A percentile compares a stretch with the other conserved stretches of the same genome.
Evolutionary conservation across 768 basidiomycete genomes (phyloP).

Genomic region (Ephemerocybe angulata): DNA sequence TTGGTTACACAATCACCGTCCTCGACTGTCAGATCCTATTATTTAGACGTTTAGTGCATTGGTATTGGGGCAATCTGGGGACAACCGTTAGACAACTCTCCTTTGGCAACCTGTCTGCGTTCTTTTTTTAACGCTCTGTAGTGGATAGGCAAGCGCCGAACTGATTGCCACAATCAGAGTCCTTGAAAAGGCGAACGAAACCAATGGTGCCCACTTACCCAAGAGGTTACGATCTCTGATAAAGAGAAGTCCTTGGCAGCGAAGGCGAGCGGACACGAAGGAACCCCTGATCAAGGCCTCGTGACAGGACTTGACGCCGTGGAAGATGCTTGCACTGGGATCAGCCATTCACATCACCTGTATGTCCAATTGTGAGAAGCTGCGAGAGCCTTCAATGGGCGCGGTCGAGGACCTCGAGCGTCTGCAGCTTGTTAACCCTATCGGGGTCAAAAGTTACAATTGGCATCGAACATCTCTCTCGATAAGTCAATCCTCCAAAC

Average conservation of each 20-base stretch:
- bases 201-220: conserved; percentile 18
- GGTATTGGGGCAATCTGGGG: no score
- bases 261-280: conserved; percentile 18
- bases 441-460: no score
- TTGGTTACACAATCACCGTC: not conserved
- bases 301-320: conserved; percentile 29
- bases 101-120: no score
- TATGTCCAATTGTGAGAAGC: conserved; percentile 15
- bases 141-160: conserved; percentile 23
- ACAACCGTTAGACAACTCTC: no score
- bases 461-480: no score
- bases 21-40: no score
- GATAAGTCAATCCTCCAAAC: no score
- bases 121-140: no score
- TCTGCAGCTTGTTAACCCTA: not conserved
- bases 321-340: conserved; percentile 18
- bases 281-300: conserved; percentile 32
- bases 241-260: conserved; percentile 24
- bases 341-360: conserved; percentile 24
- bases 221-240: conserved; percentile 29
- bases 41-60: no score
- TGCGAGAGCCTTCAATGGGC: not conserved
- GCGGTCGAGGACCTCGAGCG: not conserved
- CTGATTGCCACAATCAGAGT: conserved; percentile 37
- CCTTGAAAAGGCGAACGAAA: conserved; percentile 10